Evolutionary conservation across 805 yeast species (phyloP).

Genomic region (Monosporozyma solicola): DNA sequence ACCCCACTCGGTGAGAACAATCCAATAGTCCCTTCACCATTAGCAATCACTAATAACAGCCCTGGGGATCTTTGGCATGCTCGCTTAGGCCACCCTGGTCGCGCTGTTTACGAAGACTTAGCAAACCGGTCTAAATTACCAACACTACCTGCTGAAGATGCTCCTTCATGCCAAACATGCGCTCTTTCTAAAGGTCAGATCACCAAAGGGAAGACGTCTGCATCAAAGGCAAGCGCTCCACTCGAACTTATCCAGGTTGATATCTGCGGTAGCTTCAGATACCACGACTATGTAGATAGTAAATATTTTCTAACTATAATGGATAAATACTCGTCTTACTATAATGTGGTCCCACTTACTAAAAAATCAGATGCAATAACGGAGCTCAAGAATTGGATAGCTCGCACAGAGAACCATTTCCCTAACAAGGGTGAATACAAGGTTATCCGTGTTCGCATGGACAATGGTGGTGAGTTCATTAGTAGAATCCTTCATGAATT

Average conservation of each 20-base stretch:
- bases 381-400: background rate
- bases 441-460: constrained; percentile 1
- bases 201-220: no score
- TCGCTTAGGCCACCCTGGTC: no score
- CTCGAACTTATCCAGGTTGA: constrained; percentile 1
- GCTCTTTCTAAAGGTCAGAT: no score
- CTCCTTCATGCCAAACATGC: no score
- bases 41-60: no score
- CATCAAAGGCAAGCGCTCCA: background rate
- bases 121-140: no score
- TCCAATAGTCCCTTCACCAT: no score
- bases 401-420: constrained; percentile 1
- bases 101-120: no score
- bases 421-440: background rate
- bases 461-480: constrained; percentile 5
- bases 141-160: no score
- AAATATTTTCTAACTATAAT: constrained; percentile 2
- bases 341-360: constrained; percentile 1
- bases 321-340: constrained; percentile 3
- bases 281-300: background rate
- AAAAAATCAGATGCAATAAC: constrained; percentile 1
- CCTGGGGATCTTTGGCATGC: no score
- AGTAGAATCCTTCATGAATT: constrained; percentile 2
- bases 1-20: no score
- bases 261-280: background rate